phyloP scores from a whole-genome alignment of 2,329 filamentous ascomycete species.

The Aspergillus sp. region DNA sequence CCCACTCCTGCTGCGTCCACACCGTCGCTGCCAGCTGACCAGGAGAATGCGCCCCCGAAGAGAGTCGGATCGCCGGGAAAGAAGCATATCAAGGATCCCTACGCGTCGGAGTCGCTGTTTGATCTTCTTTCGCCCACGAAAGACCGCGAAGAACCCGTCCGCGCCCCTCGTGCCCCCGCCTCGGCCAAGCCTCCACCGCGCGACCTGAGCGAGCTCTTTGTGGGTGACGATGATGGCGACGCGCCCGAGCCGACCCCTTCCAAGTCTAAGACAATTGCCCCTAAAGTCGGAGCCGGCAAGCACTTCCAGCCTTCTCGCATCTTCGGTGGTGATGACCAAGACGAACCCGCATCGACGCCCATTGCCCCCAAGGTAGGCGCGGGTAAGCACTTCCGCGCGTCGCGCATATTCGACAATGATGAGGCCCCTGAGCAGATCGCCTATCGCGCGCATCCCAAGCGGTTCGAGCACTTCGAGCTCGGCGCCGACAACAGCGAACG shows the following conservation, averaged over 20 bases:
- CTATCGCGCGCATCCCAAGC: conserved; percentile 69
- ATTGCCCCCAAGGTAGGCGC: conserved; percentile 55
- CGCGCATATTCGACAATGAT: conserved; percentile 63
- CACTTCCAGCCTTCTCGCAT: conserved; percentile 64
- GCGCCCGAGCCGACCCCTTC: conserved; percentile 24
- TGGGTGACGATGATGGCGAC: conserved; percentile 42
- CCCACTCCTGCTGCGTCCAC: conserved; percentile 1
- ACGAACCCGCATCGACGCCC: conserved; percentile 5
- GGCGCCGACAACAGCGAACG: conserved; percentile 29
- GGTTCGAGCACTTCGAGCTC: conserved; percentile 66
- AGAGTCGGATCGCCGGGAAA: conserved; percentile 35
- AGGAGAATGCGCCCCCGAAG: conserved; percentile 3
- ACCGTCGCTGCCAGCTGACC: conserved; percentile 3
- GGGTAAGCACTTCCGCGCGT: conserved; percentile 62
- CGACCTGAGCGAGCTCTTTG: conserved; percentile 69
- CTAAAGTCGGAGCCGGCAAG: conserved; percentile 60
- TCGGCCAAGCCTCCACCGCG: conserved; percentile 70
- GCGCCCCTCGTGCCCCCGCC: conserved; percentile 60
- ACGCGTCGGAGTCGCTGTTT: conserved; percentile 62
- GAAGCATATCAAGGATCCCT: conserved; percentile 43
- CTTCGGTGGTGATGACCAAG: conserved; percentile 58
- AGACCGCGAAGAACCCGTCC: conserved; percentile 45
- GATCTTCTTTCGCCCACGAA: conserved; percentile 63
- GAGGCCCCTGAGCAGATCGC: conserved; percentile 46
- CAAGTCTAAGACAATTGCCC: conserved; percentile 32